Evolutionary conservation across 805 yeast genomes (phyloP), one percentile per base, ranked within the genome.

Genomic region (Cyberlindnera nakhonratchasimensis): DNA sequence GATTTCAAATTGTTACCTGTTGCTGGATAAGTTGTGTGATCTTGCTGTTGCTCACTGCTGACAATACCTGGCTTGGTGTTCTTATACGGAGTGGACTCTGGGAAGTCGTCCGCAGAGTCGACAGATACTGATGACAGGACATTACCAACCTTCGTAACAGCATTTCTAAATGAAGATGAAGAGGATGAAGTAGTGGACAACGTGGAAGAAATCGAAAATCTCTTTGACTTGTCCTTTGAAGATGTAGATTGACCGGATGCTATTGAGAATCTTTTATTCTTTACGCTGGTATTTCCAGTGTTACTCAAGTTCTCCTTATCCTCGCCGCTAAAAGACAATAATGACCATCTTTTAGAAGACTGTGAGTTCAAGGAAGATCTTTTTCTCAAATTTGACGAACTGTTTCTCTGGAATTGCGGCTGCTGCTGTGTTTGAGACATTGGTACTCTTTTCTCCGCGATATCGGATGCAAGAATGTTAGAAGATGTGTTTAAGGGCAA

Each of bases 301-400:
- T 20, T 20, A 20, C 34, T 38, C 17, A 43, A 29, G 28, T 44
- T 52, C 20, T 52, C 56, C 36, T 52, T 52, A 24, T 55, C 57
- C 4, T 46, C 52, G 11, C 46, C 47, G 18, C 42, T 49, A 30
- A 57, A 55, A 3, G 59, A 54, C n/a, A 57, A 21, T 16, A 57
- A 22, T 3, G 61, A 57, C 60, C 60, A 57, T 54, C 61, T 55
- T 35, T 57, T 57, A 3, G 60, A 55, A 29, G 45, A 37, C 31
- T 50, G 51, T 5, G 55, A 51, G 29, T 39, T 47, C 14, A 51
- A 1, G 2, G 59, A 55, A 0, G 53, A 42, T 49, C 61, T 47
- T 23, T 49, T 56, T 36, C 54, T 52, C 17, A 52, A 26, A n/a
- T 48, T 54, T 4, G 57, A 51, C 12, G 61, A 57, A 17, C 46